A percentile compares a stretch with the other conserved stretches of the same genome.
phyloP scores from a whole-genome alignment of 2,329 filamentous ascomycete species.

The Apiospora rasikravindrae region DNA sequence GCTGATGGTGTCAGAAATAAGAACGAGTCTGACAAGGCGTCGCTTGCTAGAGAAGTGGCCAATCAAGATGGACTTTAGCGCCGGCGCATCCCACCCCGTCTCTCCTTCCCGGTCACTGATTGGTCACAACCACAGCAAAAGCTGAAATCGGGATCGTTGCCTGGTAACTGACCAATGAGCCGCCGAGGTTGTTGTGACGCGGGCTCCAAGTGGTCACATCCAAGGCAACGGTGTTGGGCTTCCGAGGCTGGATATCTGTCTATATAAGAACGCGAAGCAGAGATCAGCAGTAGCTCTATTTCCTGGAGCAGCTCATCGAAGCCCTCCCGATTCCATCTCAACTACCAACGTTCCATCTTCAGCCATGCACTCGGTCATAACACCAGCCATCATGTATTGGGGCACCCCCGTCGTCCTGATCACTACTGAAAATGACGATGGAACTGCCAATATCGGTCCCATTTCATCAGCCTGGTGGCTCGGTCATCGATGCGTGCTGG shows the following conservation, averaged over 20 bases:
- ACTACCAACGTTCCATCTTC: not conserved
- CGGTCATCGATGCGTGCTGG: slow-evolving; percentile 48
- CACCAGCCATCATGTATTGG: slow-evolving; percentile 48
- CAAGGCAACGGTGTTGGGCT: not conserved
- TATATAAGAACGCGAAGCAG: not conserved
- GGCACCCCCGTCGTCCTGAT: slow-evolving; percentile 48
- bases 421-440: slow-evolving; percentile 46
- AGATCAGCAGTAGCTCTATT: not conserved
- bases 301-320: not conserved
- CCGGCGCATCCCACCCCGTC: not conserved
- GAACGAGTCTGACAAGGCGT: not conserved
- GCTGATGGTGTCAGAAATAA: not conserved
- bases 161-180: not conserved
- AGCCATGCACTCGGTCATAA: slow-evolving; percentile 34
- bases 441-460: slow-evolving; percentile 46
- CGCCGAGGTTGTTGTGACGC: not conserved
- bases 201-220: not conserved
- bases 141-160: not conserved
- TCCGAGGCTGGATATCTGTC: not conserved
- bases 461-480: slow-evolving; percentile 54
- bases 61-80: not conserved
- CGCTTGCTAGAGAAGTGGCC: not conserved
- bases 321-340: not conserved
- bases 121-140: not conserved
- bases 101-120: not conserved